These are phyloP conservation scores for Pseudognaphalium luteoalbum DNA, from an alignment of 129 eudicot species.

Conservation along the genomic window DNA sequence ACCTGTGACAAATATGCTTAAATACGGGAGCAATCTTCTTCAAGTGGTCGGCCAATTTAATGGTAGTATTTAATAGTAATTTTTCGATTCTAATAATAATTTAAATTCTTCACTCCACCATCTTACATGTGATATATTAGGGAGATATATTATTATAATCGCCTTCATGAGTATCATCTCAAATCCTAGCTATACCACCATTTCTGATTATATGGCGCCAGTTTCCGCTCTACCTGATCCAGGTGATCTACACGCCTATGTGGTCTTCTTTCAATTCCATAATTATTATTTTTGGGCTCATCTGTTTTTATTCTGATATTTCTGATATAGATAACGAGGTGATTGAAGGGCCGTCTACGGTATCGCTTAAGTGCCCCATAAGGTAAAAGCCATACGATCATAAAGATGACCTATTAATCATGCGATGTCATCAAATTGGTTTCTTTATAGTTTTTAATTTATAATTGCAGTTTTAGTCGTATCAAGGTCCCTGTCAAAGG, in stretches of 20 bases:
- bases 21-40: constrained; percentile 84
- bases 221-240: constrained; percentile 49
- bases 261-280: neutral
- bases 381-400: constrained; percentile 46
- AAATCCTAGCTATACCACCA: constrained; percentile 36
- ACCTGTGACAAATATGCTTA: constrained; percentile 59
- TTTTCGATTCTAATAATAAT: neutral
- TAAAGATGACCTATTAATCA: neutral
- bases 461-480: constrained; percentile 53
- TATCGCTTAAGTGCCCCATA: constrained; percentile 83
- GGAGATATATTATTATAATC: constrained; percentile 53
- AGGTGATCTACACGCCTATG: constrained; percentile 34
- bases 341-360: constrained; percentile 75
- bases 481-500: constrained; percentile 84
- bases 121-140: constrained; percentile 31
- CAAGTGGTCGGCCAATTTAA: constrained; percentile 82
- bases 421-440: neutral
- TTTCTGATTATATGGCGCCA: constrained; percentile 61
- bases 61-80: constrained; percentile 42
- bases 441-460: constrained; percentile 6
- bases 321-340: constrained; percentile 63
- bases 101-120: constrained; percentile 10
- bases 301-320: constrained; percentile 11
- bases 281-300: constrained; percentile 12
- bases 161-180: constrained; percentile 59